Base-by-base conservation (phyloP, 495 filamentous ascomycete genomes). In the Aspergillus incahuasiensis region DNA sequence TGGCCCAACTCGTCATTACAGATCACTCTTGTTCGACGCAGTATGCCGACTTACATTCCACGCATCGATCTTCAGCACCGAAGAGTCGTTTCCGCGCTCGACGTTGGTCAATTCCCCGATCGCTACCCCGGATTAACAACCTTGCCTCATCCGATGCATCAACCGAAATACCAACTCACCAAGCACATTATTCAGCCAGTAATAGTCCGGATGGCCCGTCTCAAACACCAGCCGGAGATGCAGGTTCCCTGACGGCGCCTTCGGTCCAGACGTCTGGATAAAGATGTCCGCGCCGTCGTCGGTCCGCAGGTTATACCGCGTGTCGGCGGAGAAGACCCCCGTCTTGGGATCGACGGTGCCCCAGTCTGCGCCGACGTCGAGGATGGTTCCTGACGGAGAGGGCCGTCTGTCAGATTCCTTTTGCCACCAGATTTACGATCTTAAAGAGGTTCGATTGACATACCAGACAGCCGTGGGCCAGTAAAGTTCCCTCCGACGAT, bases 111-210 rank as follows among this genome's bases (percentile, higher is more conserved):
- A 24, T 60, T 48, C 15, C 12, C 67, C 67, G 54, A 70, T 61
- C 11, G 67, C 64, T 69, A 48, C 40, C 21, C 46, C 32, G 13
- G 12, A 44, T 49, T 40, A 49, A 35, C 38, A 49, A 48, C 45
- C 28, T 4, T 49, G 6, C 9, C 46, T 9, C 32, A 35, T 35
- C 6, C 32, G 13, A 35, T 5, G 9, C 9, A 35, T 16, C 25
- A 3, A 3, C 25, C n/a, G n/a, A n/a, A n/a, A n/a, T n/a, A n/a
- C n/a, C n/a, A 22, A 64, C 67, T 48, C 42, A 68, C 68, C 68
- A 52, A 71, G 45, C 41, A 71, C 55, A 59, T 68, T 66, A 56
- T 71, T 71, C 59, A 68, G 41, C 68, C 68, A 71, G 48, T 71
- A 69, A 56, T 71, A 71, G 28, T 62, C 61, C 18, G 56, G 35